Base-by-base conservation (phyloP, 345 rosid species). In the Pseudoturritis turrita region DNA sequence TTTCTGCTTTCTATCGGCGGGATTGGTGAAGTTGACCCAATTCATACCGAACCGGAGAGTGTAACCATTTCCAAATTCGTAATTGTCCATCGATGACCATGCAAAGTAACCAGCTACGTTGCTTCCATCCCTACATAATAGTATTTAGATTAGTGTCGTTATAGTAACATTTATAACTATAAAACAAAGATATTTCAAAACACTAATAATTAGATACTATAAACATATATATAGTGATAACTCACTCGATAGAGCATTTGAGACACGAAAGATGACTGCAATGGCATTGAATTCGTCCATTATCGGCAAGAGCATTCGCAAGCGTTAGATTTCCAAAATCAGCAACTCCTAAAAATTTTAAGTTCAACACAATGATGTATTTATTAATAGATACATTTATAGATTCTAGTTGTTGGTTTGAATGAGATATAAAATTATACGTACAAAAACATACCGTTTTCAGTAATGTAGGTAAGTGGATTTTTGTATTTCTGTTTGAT, bases 381-480 rank as follows among this genome's bases (percentile, higher is more conserved):
- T 36, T n/a, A 2, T 6, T 46, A 5, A 25, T 5, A 41, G 29
- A 14, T 21, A 13, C 7, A 11, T 52, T n/a, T 22, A 14, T n/a
- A n/a, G n/a, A n/a, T n/a, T n/a, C n/a, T n/a, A n/a, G n/a, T n/a
- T n/a, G n/a, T 5, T 33, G 10, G 10, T 10, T 5, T 18, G 3
- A 51, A 31, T 25, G 23, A 12, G 50, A 2, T 10, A 51, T 4
- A 14, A 10, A 47, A 50, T 25, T 3, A 51, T 7, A 40, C 10
- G 6, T 41, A n/a, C n/a, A n/a, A n/a, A n/a, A n/a, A 15, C 6
- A 37, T 44, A 76, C 72, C 76, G 2, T 76, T 63, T 55, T 76
- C 72, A 3, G 80, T 76, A n/a, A 76, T 70, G 46, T 76, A 76
- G 21, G 65, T 76, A 4, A 46, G 71, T 39, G 80, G 80, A 33